phyloP scores from a whole-genome alignment of 2,329 filamentous ascomycete genomes.

The Xylaria sp. region DNA sequence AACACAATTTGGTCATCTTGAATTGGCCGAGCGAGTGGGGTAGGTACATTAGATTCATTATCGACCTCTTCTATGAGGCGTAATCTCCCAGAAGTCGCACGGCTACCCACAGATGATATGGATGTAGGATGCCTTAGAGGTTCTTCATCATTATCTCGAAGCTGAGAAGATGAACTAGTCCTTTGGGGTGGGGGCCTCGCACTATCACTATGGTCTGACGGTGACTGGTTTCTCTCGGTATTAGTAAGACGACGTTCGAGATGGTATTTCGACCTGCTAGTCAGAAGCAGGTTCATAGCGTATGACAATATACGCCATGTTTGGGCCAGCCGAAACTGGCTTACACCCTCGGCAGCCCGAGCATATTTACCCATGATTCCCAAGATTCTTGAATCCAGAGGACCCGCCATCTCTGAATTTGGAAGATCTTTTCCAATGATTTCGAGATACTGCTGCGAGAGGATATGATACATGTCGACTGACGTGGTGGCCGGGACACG shows the following conservation, averaged over 20 bases:
- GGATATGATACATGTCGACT: constrained; percentile 64
- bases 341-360: constrained; percentile 64
- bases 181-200: constrained; percentile 30
- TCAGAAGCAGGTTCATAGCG: constrained; percentile 64
- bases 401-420: constrained; percentile 48
- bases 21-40: constrained; percentile 66
- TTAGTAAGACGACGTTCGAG: constrained; percentile 59
- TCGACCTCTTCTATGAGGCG: constrained; percentile 66
- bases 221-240: constrained; percentile 34
- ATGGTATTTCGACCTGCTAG: constrained; percentile 66
- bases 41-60: constrained; percentile 70
- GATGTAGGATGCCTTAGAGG: constrained; percentile 44
- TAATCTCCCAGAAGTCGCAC: constrained; percentile 52
- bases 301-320: constrained; percentile 71
- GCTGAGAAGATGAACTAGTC: constrained; percentile 35
- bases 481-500: constrained; percentile 63
- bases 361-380: constrained; percentile 67
- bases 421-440: constrained; percentile 62
- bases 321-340: constrained; percentile 69
- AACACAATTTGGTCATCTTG: constrained; percentile 49
- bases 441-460: constrained; percentile 66
- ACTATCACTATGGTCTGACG: constrained; percentile 31
- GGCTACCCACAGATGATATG: constrained; percentile 50
- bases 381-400: constrained; percentile 59
- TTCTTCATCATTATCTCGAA: constrained; percentile 38